phyloP scores from a whole-genome alignment of 768 basidiomycete genomes.

The Gautieria morchelliformis region DNA sequence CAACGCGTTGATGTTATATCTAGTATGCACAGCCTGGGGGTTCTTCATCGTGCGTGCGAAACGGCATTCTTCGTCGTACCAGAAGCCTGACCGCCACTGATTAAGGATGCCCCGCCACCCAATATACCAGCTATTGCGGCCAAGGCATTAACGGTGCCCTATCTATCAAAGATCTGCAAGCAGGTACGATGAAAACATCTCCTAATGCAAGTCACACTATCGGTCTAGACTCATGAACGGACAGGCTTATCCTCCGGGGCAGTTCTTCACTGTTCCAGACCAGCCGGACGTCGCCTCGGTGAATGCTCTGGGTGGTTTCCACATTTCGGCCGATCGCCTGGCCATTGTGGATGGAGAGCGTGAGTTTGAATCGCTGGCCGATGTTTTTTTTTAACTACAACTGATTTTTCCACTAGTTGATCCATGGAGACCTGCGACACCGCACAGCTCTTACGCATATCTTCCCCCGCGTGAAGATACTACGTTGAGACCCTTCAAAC shows the following conservation, averaged over 20 bases:
- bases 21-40: conserved; percentile 89
- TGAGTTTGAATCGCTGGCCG: conserved; percentile 15
- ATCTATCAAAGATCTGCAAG: conserved; percentile 57
- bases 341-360: conserved; percentile 86
- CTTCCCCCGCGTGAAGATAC: conserved; percentile 66
- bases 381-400: neutral
- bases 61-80: neutral
- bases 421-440: conserved; percentile 84
- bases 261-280: conserved; percentile 59
- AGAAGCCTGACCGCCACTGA: neutral
- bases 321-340: conserved; percentile 69
- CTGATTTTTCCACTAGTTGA: conserved; percentile 42
- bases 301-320: conserved; percentile 78
- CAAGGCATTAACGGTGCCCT: conserved; percentile 57
- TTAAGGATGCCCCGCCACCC: conserved; percentile 66
- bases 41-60: conserved; percentile 61
- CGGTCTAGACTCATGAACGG: conserved; percentile 7
- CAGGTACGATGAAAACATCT: conserved; percentile 34
- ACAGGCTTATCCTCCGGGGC: conserved; percentile 70
- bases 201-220: neutral
- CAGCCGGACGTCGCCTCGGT: conserved; percentile 75
- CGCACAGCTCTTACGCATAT: conserved; percentile 57
- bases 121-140: conserved; percentile 69
- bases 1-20: neutral
- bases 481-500: conserved; percentile 66